Base-by-base conservation (phyloP, 805 yeast genomes). In the Wickerhamomyces queroliae region DNA sequence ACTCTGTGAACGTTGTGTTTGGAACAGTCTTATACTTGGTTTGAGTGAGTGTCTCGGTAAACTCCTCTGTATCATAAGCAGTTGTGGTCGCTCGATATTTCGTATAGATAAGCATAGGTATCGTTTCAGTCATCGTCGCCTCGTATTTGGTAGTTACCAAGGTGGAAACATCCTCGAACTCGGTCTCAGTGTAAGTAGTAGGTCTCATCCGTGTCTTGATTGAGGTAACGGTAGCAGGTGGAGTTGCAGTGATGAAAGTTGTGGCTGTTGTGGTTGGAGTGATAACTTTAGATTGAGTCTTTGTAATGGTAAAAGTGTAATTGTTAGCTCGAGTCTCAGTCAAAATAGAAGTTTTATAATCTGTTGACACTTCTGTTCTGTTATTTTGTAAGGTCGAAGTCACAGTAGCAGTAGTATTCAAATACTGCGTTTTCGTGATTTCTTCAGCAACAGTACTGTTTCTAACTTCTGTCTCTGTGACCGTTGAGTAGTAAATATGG, bases 141-240 rank as follows among this genome's bases (percentile, higher is more conserved):
- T 39, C 43, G 36, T 35, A 52, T 4, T 36, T 42, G 6, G 56
- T 51, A 1, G 37, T 37, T 0, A 40, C 39, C 3, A 41, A n/a
- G 7, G 57, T 52, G 3, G 50, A 47, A 1, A 46, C 42, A 13
- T 36, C 38, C 3, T 45, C 45, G 23, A 38, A 44, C 13, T 47
- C 48, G 0, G 55, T 51, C 18, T 42, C 50, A 2, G 48, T 31
- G 5, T 41, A 35, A 7, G 56, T 50, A 1, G 54, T 39, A 7
- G 50, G 49, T 8, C 55, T 38, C 19, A 37, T 40, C 5, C 53
- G 39, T 1, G 52, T 52, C 30, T 50, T 39, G 16, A 44, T 33
- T 11, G 45, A 36, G 8, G 47, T 46, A 17, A 43, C 48, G 0
- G 56, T 50, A 18, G 62, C 52, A 9, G 65, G 64, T 2, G 38